Percentiles rank a stretch among this genome's conserved stretches.
phyloP scores from a whole-genome alignment of 768 basidiomycete species.

The Dentipellis sp. region DNA sequence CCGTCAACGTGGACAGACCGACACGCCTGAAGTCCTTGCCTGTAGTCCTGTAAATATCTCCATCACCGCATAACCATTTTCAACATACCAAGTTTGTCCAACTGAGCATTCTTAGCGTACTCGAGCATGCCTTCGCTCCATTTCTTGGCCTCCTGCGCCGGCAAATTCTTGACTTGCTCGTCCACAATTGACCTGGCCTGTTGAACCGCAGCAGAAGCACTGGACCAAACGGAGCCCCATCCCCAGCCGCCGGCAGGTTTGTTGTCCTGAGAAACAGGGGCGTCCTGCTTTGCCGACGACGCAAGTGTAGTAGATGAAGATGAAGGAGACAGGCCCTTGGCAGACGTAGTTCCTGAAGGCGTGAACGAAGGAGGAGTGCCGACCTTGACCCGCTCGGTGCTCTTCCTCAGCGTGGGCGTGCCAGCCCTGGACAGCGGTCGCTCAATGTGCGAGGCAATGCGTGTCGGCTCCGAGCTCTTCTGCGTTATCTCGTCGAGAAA shows the following conservation, averaged over 20 bases:
- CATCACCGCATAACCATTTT: neutral
- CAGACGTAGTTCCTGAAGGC: constrained; percentile 22
- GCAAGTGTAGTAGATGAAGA: constrained; percentile 11
- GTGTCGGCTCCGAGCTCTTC: constrained; percentile 76
- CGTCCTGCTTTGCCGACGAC: constrained; percentile 12
- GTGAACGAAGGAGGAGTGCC: constrained; percentile 32
- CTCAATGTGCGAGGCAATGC: constrained; percentile 47
- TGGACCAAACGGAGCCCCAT: constrained; percentile 87
- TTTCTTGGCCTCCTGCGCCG: constrained; percentile 79
- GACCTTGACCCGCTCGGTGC: constrained; percentile 66
- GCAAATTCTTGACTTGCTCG: constrained; percentile 84
- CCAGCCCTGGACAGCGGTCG: constrained; percentile 54
- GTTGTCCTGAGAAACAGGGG: constrained; percentile 4
- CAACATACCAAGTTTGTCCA: constrained; percentile 78
- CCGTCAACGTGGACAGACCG: constrained; percentile 81
- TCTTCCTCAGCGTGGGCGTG: constrained; percentile 66
- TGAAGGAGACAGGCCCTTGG: constrained; percentile 29
- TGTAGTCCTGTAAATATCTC: constrained; percentile 20
- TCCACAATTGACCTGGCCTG: constrained; percentile 86
- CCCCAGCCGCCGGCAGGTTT: constrained; percentile 46
- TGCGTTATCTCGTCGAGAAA: constrained; percentile 94
- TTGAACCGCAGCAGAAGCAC: constrained; percentile 77
- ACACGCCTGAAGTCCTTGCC: constrained; percentile 86
- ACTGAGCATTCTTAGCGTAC: constrained; percentile 78
- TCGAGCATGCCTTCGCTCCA: constrained; percentile 82